Base-by-base conservation (phyloP, 495 filamentous ascomycete genomes). In the Xylaria telfairii region DNA sequence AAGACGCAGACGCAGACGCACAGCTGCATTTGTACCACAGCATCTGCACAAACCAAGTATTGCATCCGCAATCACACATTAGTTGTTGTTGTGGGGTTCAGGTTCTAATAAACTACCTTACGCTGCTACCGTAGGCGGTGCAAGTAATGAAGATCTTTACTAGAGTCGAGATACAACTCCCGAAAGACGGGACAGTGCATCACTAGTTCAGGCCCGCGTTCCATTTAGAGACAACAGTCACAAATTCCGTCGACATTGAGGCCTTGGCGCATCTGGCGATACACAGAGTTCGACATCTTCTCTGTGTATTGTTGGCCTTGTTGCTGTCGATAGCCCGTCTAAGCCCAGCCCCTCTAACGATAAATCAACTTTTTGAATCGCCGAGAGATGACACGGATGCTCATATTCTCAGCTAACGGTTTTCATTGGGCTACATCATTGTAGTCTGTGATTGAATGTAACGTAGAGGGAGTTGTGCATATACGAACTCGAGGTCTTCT, bases 1-100 rank as follows among this genome's bases (percentile, higher is more conserved):
- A 39, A 60, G 54, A 59, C 54, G 30, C 30, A 10, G 56, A n/a
- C 32, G 56, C 21, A 60, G 54, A 59, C 54, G 30, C 30, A 10
- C 13, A 56, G 28, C 53, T 28, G 4, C 26, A 56, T 32, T 32
- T 17, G 28, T 19, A 17, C 26, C 15, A 56, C 53, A 57, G 28
- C 53, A 57, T 57, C 13, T 26, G 37, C 28, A 62, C 30, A 13
- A 39, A 42, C 21, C 21, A 13, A 42, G 8, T 19, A 41, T 42
- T 21, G 28, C 5, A 62, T 42, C 59, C 59, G 59, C 37, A 41
- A 41, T 42, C 12, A 8, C 21, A 62, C 37, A 42, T 42, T 62
- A 26, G 59, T 62, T 32, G 57, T 21, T 9, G 3, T 24, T 60
- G 59, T 42, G 37, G 59, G 42, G 21, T 34, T 28, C 5, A 37